Evolutionary conservation across 2,329 filamentous ascomycete species (phyloP), one percentile per base, ranked within the genome.

Genomic region (Periconia sp.): DNA sequence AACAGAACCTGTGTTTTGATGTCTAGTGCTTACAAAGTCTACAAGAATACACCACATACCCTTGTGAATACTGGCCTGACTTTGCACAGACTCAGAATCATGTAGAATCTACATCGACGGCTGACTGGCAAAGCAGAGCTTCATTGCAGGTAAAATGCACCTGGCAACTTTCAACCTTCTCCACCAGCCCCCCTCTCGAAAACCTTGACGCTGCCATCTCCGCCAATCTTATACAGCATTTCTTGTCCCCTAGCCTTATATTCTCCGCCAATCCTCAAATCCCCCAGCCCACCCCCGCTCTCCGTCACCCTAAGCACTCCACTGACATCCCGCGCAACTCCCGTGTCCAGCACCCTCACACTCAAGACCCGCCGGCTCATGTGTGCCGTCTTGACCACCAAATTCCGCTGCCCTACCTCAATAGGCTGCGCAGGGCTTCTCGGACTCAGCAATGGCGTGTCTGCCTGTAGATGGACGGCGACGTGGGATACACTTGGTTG

Each of bases 261-360:
- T 50, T 42, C 60, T 72, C 59, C 74, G 58, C 57, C 59, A 62
- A 6, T 63, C 50, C 57, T 64, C 49, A 57, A 27, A 27, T 60
- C 43, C 58, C 73, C 56, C 77, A 66, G 64, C 50, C 51, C 63
- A 5, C 61, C 50, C 7, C 54, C 67, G 30, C 69, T 69, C 15
- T 73, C 81, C 17, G 89, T 92, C 47, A 94, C 80, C 60, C 92
- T 83, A 58, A 97, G 67, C 42, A 96, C 91, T 2, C 93, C 93
- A 74, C 90, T 96, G 31, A 97, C 90, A 74, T 97, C 93, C 69
- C 83, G 87, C 57, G 93, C 92, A n/a, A 87, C 86, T 0, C 93
- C 93, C 0, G 92, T 96, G 67, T 96, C 92, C 56, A 97, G 74
- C 66, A 87, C 81, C 49, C 92, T 81, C 53, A 94, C 76, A 56